Conservation (phyloP, 2,329 filamentous ascomycete genomes). For the Chrysoporthe deuterocubensis region DNA sequence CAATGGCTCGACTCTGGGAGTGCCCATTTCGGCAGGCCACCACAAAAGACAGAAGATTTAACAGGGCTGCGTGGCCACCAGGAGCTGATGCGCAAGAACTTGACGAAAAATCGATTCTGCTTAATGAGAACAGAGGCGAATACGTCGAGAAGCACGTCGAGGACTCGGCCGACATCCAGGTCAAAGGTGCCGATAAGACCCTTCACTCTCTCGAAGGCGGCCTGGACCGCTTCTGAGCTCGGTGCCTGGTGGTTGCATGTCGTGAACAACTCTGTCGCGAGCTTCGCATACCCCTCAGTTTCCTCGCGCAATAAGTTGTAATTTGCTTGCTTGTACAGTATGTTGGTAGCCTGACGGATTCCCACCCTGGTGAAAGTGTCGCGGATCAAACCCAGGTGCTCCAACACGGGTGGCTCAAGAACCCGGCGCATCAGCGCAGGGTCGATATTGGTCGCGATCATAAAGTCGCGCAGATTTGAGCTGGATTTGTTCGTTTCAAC, state of each 20-base stretch:
- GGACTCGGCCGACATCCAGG: slow-evolving; percentile 89
- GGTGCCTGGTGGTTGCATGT: slow-evolving; percentile 76
- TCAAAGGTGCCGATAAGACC: slow-evolving; percentile 96
- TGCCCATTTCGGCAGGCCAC: slow-evolving; percentile 84
- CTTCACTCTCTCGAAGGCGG: slow-evolving; percentile 90
- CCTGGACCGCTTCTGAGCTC: slow-evolving; percentile 75
- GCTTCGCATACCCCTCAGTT: slow-evolving; percentile 94
- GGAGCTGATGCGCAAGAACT: slow-evolving; percentile 86
- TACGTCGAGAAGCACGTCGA: slow-evolving; percentile 94
- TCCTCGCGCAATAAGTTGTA: slow-evolving; percentile 96
- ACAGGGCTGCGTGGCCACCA: slow-evolving; percentile 85
- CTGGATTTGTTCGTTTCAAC: slow-evolving; percentile 59
- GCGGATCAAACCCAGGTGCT: slow-evolving; percentile 78
- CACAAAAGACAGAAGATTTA: slow-evolving; percentile 51
- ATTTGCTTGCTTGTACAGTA: slow-evolving; percentile 93
- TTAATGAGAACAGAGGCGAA: slow-evolving; percentile 93
- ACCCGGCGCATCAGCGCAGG: slow-evolving; percentile 75
- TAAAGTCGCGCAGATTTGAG: slow-evolving; percentile 65
- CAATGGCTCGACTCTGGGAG: slow-evolving; percentile 70
- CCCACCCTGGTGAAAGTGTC: slow-evolving; percentile 83
- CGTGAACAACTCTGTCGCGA: slow-evolving; percentile 93
- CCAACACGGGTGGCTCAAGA: slow-evolving; percentile 78
- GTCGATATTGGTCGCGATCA: slow-evolving; percentile 74
- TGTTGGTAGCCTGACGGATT: slow-evolving; percentile 88
- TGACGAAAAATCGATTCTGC: slow-evolving; percentile 92